Evolutionary conservation across 2,329 filamentous ascomycete genomes (phyloP).

Genomic region (Xylariaceae sp.): DNA sequence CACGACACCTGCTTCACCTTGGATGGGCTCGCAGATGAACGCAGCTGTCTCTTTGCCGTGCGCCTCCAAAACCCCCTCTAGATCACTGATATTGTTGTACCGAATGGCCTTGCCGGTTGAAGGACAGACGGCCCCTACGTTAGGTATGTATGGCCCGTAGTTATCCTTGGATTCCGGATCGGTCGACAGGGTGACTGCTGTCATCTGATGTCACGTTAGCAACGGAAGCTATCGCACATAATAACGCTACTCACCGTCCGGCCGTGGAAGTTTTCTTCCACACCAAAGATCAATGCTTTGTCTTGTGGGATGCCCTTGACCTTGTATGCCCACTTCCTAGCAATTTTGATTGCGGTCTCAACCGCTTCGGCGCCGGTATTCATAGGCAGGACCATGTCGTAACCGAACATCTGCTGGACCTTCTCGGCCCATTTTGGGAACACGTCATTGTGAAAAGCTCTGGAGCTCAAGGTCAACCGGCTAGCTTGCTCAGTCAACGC

Average conservation of each 20-base stretch:
- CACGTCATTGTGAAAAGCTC: conserved; percentile 97
- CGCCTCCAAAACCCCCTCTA: conserved; percentile 73
- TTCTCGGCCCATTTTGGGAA: conserved; percentile 95
- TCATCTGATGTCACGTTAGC: conserved; percentile 57
- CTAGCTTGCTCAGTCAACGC: conserved; percentile 85
- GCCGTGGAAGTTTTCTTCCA: conserved; percentile 92
- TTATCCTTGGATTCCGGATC: conserved; percentile 95
- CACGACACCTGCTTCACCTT: conserved; percentile 95
- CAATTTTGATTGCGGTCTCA: conserved; percentile 93
- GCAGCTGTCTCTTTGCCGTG: conserved; percentile 85
- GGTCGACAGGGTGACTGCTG: conserved; percentile 89
- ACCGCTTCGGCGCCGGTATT: conserved; percentile 96
- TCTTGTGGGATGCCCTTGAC: conserved; percentile 83
- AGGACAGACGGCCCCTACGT: conserved; percentile 74
- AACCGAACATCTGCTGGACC: conserved; percentile 82
- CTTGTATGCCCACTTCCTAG: conserved; percentile 97
- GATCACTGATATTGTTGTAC: conserved; percentile 79
- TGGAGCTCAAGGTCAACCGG: conserved; percentile 84
- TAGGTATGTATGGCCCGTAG: conserved; percentile 93
- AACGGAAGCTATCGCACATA: not conserved
- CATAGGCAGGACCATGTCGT: conserved; percentile 98
- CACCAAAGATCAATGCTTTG: conserved; percentile 80
- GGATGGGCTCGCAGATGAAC: conserved; percentile 93
- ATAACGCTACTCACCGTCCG: conserved; percentile 60
- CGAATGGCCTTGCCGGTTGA: conserved; percentile 72